Evolutionary conservation across 2,329 filamentous ascomycete species (phyloP), one percentile per base, ranked within the genome.

Genomic region (Colletotrichum theobromicola): DNA sequence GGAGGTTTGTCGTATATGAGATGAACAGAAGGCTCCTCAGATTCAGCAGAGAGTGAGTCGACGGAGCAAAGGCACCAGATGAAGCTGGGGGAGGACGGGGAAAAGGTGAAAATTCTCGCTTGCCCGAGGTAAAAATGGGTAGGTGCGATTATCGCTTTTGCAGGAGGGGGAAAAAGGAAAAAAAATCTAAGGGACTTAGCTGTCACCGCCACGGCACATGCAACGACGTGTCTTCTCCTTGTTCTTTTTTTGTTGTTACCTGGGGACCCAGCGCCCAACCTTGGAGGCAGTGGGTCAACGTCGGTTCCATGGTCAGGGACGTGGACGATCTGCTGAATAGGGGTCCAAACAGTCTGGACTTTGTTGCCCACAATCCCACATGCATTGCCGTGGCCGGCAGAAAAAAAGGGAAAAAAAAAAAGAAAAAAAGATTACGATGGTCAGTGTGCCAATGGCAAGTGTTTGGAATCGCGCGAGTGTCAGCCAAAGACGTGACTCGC

Each of bases 331-430:
- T 46, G 24, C 57, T 53, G 35, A 75, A 75, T 75, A 75, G 72
- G 72, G 72, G 72, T 75, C 72, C 72, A 72, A 67, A 50, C 12
- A 50, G 61, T 46, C 46, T 62, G 46, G 72, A 26, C 42, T 35
- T 34, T 28, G 26, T 55, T 37, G 55, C 61, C 61, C 42, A 61
- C 72, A 71, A 32, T 37, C 61, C 61, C 42, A 61, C 72, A 71
- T 66, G 62, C 34, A 35, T 34, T 67, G 55, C 50, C 42, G n/a
- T 34, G 46, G 46, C 57, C n/a, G 62, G 34, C 66, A 64, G 50
- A 60, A 57, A 61, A 70, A 72, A 72, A 67, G n/a, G n/a, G n/a
- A 70, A 72, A 72, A 67, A 64, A 35, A 60, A 57, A 61, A 70
- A 72, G 67, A 67, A 60, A 57, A 61, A 70, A 72, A 72, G 63